Evolutionary conservation across 441 rosid species (phyloP).

Genomic region (Francoa sonchifolia): DNA sequence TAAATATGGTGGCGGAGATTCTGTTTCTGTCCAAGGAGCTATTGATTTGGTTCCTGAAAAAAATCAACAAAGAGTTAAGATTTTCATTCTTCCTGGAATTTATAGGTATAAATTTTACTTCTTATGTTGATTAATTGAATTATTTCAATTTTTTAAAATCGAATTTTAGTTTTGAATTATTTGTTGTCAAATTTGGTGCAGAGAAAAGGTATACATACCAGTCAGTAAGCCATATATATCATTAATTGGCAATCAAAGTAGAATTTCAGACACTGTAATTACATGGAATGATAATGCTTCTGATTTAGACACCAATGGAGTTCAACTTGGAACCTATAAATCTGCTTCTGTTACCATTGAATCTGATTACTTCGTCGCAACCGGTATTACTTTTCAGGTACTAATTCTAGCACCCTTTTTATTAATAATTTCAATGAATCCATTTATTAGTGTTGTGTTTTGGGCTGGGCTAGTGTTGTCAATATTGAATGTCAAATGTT

Average conservation of each 20-base stretch:
- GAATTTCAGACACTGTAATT: conserved; percentile 32
- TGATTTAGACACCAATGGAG: conserved; percentile 36
- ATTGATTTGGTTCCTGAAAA: conserved; percentile 54
- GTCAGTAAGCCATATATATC: conserved; percentile 61
- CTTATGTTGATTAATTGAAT: neutral
- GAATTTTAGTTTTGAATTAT: neutral
- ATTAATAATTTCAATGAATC: too few species aligned
- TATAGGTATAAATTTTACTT: conserved; percentile 45
- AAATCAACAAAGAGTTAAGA: conserved; percentile 62
- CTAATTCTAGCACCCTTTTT: neutral
- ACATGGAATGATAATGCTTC: conserved; percentile 73
- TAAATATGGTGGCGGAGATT: conserved; percentile 51
- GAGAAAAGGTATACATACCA: conserved; percentile 78
- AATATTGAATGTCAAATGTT: too few species aligned
- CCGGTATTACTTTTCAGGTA: conserved; percentile 79
- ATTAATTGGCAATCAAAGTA: conserved; percentile 47
- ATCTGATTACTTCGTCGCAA: conserved; percentile 71
- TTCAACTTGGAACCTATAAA: conserved; percentile 55
- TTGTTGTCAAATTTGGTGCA: conserved; percentile 15
- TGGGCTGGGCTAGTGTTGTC: too few species aligned
- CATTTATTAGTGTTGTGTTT: too few species aligned
- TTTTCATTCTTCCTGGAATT: conserved; percentile 63
- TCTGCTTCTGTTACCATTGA: conserved; percentile 64
- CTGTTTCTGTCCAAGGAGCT: conserved; percentile 80
- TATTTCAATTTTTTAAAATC: neutral